phyloP scores from a whole-genome alignment of 805 yeast genomes.

The Teunomyces gatunensis region DNA sequence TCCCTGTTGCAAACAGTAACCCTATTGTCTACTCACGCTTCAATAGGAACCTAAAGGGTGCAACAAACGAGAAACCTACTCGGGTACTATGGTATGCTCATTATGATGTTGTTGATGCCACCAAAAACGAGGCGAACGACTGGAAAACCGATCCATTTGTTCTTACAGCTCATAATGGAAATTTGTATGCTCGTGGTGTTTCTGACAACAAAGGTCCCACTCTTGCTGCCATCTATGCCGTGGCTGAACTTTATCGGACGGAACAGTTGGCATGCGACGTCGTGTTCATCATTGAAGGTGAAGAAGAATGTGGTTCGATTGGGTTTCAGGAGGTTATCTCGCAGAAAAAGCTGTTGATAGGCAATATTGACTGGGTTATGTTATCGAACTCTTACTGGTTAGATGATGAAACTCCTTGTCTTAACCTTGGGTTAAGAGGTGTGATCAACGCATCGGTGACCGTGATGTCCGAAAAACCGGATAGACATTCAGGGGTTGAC shows the following conservation, averaged over 20 bases:
- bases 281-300: constrained; percentile 86
- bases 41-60: constrained; percentile 35
- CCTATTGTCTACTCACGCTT: constrained; percentile 84
- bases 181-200: constrained; percentile 86
- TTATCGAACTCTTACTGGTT: constrained; percentile 93
- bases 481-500: constrained; percentile 93
- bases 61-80: constrained; percentile 8
- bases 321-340: constrained; percentile 75
- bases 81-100: constrained; percentile 90
- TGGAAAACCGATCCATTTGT: constrained; percentile 84
- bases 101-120: constrained; percentile 89
- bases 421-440: constrained; percentile 93
- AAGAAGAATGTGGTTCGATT: constrained; percentile 89
- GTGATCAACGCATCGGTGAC: constrained; percentile 77
- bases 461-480: constrained; percentile 72
- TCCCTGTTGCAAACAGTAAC: constrained; percentile 76
- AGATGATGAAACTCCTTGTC: constrained; percentile 82
- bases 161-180: constrained; percentile 77
- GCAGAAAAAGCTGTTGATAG: constrained; percentile 51
- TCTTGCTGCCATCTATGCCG: constrained; percentile 82
- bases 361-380: constrained; percentile 82
- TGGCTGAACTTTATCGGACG: constrained; percentile 61
- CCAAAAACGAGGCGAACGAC: constrained; percentile 40
- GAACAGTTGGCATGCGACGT: constrained; percentile 65
- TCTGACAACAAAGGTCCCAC: constrained; percentile 95